Percentiles rank a stretch among this genome's conserved stretches.
Conservation (phyloP, 768 basidiomycete genomes). For the Calvatia gigantea region DNA sequence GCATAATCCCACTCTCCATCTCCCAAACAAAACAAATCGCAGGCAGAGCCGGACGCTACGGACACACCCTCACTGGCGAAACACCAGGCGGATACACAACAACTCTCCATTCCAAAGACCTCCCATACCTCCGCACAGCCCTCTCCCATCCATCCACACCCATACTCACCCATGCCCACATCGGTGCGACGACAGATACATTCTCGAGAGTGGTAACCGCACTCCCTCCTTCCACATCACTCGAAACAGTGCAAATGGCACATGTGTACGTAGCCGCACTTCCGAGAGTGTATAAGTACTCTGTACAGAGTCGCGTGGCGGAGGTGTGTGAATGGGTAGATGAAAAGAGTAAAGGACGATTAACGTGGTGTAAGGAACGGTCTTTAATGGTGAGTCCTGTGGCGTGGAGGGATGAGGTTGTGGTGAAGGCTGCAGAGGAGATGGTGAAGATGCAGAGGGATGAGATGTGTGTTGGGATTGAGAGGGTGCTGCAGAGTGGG, state of each 20-base stretch:
- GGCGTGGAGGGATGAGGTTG: slow-evolving; percentile 42
- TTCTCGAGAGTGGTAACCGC: slow-evolving; percentile 24
- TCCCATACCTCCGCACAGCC: slow-evolving; percentile 44
- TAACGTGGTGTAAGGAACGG: slow-evolving; percentile 42
- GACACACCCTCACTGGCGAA: slow-evolving; percentile 6
- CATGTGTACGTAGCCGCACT: slow-evolving; percentile 44
- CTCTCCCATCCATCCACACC: slow-evolving; percentile 48
- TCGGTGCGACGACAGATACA: slow-evolving; percentile 25
- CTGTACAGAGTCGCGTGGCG: slow-evolving; percentile 12
- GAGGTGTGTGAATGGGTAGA: slow-evolving; percentile 38
- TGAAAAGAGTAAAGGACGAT: slow-evolving; percentile 3
- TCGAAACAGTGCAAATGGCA: slow-evolving; percentile 44
- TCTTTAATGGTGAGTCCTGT: slow-evolving; percentile 50
- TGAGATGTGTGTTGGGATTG: slow-evolving; percentile 22
- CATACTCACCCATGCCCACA: slow-evolving; percentile 44
- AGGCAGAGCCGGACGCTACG: slow-evolving; percentile 16
- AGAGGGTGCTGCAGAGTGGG: slow-evolving; percentile 27
- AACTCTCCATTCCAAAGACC: slow-evolving; percentile 6
- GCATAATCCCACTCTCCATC: slow-evolving; percentile 9
- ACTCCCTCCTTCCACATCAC: slow-evolving; percentile 41
- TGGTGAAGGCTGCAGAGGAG: slow-evolving; percentile 17
- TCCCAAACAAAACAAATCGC: slow-evolving; percentile 19
- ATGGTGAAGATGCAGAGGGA: slow-evolving; percentile 4
- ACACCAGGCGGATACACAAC: slow-evolving; percentile 14
- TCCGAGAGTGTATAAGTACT: slow-evolving; percentile 40